Evolutionary conservation across 1,284 basidiomycete species (phyloP), one percentile per base, ranked within the genome.

Genomic region (Phylloporus sp.): DNA sequence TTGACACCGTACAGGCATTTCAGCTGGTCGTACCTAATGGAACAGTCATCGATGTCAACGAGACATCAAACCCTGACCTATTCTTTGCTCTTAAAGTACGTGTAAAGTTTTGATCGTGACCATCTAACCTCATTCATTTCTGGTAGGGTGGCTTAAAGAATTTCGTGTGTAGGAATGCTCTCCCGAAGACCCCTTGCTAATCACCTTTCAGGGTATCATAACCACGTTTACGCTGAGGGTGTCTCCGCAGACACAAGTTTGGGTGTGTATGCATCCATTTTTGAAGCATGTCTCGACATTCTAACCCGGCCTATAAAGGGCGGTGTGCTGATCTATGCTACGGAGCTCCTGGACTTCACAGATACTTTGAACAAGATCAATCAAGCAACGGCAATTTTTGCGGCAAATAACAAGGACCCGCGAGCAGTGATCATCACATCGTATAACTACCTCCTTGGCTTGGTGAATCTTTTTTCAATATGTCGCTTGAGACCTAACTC

Each of bases 401-500:
- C 78, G 3, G 74, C 76, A 13, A 79, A 77, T 7, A 81, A 81
- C 20, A 82, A 69, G 0, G 87, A 89, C 67, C 84, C 86, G 0
- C 90, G 89, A 72, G 88, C 89, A 1, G 74, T 67, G 2, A 80
- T 88, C n/a, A 79, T 89, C n/a, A 78, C 81, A 0, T 78, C 84
- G 0, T 87, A 84, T 62, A 83, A 83, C 64, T 82, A 77, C 61
- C 22, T 82, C 3, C 68, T 78, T 0, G 81, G 80, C 6, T 49
- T 75, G 68, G 85, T 84, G 62, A 51, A 58, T 55, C 6, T 4
- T 24, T n/a, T 58, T 37, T 39, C 18, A 22, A 29, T 7, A 2
- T 31, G 31, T 31, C 17, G 15, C 32, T 37, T n/a, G 31, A 37
- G 39, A 44, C 28, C 13, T 28, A 3, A 20, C 34, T 39, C 2